Percentiles rank a stretch among this genome's conserved stretches.
These are phyloP conservation scores for Astrothelium macrocarpum DNA, from an alignment of 495 filamentous ascomycete genomes.

Conservation along the genomic window DNA sequence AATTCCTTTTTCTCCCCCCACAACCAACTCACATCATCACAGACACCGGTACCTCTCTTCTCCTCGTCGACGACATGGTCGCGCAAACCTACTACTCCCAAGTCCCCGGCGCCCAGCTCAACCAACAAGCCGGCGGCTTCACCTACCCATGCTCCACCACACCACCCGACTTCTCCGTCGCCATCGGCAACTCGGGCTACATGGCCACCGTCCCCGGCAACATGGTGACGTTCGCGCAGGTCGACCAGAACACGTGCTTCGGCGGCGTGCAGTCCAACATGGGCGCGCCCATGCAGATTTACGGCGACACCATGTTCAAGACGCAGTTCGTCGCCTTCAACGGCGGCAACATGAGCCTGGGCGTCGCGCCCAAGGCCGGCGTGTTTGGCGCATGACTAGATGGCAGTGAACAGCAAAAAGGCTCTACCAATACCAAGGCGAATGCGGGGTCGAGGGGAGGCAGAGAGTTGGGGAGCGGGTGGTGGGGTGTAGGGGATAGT, in stretches of 20 bases:
- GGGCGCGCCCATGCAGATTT: conserved; percentile 54
- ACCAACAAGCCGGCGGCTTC: conserved; percentile 46
- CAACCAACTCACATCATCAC: conserved; percentile 9
- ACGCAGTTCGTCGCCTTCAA: conserved; percentile 74
- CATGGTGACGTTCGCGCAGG: conserved; percentile 55
- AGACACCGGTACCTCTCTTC: conserved; percentile 37
- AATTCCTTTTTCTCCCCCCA: conserved; percentile 7
- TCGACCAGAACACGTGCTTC: conserved; percentile 39
- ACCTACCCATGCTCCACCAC: conserved; percentile 53
- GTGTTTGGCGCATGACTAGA: background rate
- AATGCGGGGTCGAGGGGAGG: background rate
- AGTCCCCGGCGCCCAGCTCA: conserved; percentile 46
- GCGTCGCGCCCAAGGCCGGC: conserved; percentile 40
- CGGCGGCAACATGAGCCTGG: conserved; percentile 48
- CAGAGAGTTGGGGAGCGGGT: background rate
- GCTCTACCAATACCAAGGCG: background rate
- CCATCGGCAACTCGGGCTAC: conserved; percentile 45
- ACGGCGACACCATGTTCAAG: conserved; percentile 73
- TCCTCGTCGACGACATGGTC: conserved; percentile 31
- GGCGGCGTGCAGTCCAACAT: conserved; percentile 41
- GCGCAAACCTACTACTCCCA: conserved; percentile 42
- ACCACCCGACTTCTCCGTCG: conserved; percentile 58
- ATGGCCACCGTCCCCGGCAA: conserved; percentile 56
- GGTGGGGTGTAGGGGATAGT: background rate
- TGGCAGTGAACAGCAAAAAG: conserved; percentile 5